phyloP scores from a whole-genome alignment of 768 basidiomycete genomes.

The Galerina sulciceps region DNA sequence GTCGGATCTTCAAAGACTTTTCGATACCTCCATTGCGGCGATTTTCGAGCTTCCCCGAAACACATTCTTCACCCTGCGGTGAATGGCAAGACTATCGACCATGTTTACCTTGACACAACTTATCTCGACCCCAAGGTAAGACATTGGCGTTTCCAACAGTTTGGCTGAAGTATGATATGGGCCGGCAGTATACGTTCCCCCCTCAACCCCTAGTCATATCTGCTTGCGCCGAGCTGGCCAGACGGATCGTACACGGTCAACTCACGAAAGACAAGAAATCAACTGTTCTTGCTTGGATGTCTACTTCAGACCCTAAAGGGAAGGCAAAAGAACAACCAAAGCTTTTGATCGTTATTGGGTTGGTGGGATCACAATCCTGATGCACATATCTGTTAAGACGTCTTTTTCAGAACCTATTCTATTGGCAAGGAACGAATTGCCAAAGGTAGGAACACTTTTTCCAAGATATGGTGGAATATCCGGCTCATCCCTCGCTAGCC shows the following conservation, averaged over 20 bases:
- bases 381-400: background rate
- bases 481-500: constrained; percentile 46
- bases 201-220: constrained; percentile 93
- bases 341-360: constrained; percentile 75
- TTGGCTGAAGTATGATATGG: background rate
- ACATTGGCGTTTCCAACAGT: background rate
- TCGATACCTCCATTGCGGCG: constrained; percentile 95
- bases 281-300: constrained; percentile 60
- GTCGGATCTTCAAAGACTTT: constrained; percentile 75
- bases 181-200: constrained; percentile 83
- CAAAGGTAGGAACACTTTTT: constrained; percentile 62
- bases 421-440: constrained; percentile 98
- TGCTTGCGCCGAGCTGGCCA: constrained; percentile 87
- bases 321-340: constrained; percentile 37
- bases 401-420: constrained; percentile 77
- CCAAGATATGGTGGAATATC: background rate
- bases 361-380: constrained; percentile 17
- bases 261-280: constrained; percentile 30
- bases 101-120: constrained; percentile 94
- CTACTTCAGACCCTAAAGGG: constrained; percentile 36
- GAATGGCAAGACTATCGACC: constrained; percentile 80
- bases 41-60: constrained; percentile 87
- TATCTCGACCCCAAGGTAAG: constrained; percentile 85
- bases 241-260: constrained; percentile 52
- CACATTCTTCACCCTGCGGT: constrained; percentile 87